Percentiles rank a stretch among this genome's conserved stretches.
Conservation (phyloP, 176 grass and related monocot species). For the Saccharum spontaneum region DNA sequence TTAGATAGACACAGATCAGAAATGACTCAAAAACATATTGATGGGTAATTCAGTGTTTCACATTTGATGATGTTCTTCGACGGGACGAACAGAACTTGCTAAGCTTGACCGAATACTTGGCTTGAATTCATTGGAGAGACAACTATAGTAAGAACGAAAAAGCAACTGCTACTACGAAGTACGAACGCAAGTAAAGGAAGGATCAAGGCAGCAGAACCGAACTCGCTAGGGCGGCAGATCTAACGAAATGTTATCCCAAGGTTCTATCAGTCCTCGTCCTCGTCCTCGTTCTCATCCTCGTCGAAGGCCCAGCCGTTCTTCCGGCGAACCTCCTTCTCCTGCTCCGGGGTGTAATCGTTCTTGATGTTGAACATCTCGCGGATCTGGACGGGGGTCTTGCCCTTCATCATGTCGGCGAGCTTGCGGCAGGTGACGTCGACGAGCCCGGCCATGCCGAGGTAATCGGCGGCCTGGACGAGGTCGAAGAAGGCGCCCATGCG, state of each 20-base stretch:
- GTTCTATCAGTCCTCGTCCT: no score
- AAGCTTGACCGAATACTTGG: neutral
- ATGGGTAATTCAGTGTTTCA: neutral
- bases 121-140: neutral
- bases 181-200: neutral
- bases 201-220: neutral
- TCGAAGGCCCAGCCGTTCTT: conserved; percentile 26
- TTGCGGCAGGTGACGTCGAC: neutral
- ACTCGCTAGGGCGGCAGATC: no score
- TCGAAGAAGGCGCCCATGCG: neutral
- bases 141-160: neutral
- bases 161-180: neutral
- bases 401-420: conserved; percentile 1
- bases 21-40: neutral
- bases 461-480: neutral
- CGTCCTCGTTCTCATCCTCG: neutral
- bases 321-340: neutral
- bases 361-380: neutral
- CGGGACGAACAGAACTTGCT: neutral
- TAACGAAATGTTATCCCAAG: no score
- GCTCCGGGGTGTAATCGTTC: neutral
- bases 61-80: neutral
- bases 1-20: neutral
- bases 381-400: neutral
- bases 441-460: neutral